Conservation (phyloP, 805 yeast species). For the Candida coleopterorum region DNA sequence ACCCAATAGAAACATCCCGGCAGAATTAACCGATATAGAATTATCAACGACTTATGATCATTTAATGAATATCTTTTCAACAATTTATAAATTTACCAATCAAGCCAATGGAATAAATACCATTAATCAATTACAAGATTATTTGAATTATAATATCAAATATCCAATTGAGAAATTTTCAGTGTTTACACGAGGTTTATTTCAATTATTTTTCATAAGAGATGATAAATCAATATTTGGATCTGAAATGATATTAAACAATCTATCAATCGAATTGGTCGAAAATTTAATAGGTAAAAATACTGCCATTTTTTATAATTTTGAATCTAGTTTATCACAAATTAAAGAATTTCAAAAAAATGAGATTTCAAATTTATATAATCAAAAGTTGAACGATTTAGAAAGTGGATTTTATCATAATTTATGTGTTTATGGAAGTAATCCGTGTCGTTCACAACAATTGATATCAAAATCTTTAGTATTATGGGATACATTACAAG, state of each 20-base stretch:
- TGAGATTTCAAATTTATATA: slow-evolving; percentile 11
- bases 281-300: slow-evolving; percentile 34
- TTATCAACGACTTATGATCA: slow-evolving; percentile 17
- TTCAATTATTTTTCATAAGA: slow-evolving; percentile 57
- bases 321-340: slow-evolving; percentile 10
- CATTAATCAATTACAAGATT: slow-evolving; percentile 22
- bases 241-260: slow-evolving; percentile 20
- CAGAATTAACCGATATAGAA: slow-evolving; percentile 22
- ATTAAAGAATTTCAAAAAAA: slow-evolving; percentile 7
- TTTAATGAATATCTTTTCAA: slow-evolving; percentile 16
- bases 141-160: slow-evolving; percentile 24
- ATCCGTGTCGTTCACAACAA: slow-evolving; percentile 81
- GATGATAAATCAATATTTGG: slow-evolving; percentile 62
- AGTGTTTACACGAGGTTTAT: slow-evolving; percentile 56
- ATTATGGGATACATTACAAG: slow-evolving; percentile 80
- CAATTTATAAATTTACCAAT: slow-evolving; percentile 16
- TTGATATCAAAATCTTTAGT: slow-evolving; percentile 50
- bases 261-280: slow-evolving; percentile 32
- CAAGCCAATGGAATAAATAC: slow-evolving; percentile 15
- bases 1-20: slow-evolving; percentile 35
- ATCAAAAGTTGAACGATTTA: slow-evolving; percentile 40
- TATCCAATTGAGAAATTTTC: slow-evolving; percentile 23
- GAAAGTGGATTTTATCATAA: slow-evolving; percentile 38
- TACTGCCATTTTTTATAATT: slow-evolving; percentile 23
- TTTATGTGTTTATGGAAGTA: slow-evolving; percentile 37